These are phyloP conservation scores for Leccinum rimulosum DNA, from an alignment of 768 basidiomycete species.

Conservation along the genomic window DNA sequence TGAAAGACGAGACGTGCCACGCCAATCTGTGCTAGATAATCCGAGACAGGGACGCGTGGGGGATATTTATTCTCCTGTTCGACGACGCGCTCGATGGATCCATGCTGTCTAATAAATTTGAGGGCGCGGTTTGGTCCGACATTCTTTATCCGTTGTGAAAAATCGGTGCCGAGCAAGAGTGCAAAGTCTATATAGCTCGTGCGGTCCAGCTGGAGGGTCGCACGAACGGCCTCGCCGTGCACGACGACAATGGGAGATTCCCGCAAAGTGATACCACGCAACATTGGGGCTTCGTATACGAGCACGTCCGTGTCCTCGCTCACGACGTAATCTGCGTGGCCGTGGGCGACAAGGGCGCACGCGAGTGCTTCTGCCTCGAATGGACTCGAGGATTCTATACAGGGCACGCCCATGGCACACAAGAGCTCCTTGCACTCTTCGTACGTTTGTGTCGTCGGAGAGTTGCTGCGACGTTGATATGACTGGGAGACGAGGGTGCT, in stretches of 20 bases:
- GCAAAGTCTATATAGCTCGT: conserved; percentile 77
- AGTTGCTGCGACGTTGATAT: conserved; percentile 58
- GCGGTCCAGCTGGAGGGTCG: conserved; percentile 53
- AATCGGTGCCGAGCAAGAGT: conserved; percentile 87
- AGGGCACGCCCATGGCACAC: conserved; percentile 78
- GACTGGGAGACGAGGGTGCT: conserved; percentile 62
- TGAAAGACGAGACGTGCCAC: conserved; percentile 63
- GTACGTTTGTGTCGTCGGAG: conserved; percentile 67
- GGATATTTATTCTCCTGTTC: conserved; percentile 49
- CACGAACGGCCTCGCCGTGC: conserved; percentile 60
- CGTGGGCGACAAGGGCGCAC: conserved; percentile 68
- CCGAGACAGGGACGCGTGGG: conserved; percentile 43
- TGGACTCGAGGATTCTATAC: conserved; percentile 62
- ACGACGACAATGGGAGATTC: conserved; percentile 60
- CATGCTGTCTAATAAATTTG: conserved; percentile 68
- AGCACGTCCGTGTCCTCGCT: conserved; percentile 92
- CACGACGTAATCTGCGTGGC: conserved; percentile 81
- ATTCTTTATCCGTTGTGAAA: conserved; percentile 79
- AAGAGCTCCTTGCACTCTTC: conserved; percentile 68
- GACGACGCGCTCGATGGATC: conserved; percentile 70
- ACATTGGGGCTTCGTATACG: conserved; percentile 75
- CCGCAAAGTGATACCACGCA: conserved; percentile 71
- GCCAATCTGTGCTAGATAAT: conserved; percentile 64
- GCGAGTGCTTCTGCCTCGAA: conserved; percentile 89
- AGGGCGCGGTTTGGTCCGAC: conserved; percentile 79